phyloP scores from a whole-genome alignment of 83 land plant species.

The Diphasiastrum complanatum region DNA sequence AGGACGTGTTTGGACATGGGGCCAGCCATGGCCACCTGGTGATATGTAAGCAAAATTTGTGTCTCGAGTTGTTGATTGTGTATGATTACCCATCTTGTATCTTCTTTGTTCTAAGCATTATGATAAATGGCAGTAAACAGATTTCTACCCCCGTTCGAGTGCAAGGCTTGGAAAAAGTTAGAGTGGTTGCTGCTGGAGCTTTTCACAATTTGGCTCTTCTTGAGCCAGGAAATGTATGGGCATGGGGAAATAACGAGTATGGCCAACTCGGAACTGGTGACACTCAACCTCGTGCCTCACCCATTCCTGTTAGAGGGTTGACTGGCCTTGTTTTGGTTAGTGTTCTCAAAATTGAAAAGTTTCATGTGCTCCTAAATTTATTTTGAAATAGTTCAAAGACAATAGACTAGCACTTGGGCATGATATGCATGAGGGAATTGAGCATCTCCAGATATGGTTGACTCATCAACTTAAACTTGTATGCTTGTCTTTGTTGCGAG shows the following conservation, averaged over 20 bases:
- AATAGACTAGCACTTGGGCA: too few relatives aligned
- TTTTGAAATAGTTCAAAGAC: too few relatives aligned
- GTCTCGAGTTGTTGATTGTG: too few relatives aligned
- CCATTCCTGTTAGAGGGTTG: conserved; percentile 74
- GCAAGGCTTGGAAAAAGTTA: conserved; percentile 78
- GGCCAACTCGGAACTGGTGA: conserved; percentile 96
- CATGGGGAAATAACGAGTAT: conserved; percentile 98
- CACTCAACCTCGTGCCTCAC: conserved; percentile 85
- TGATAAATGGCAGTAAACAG: conserved; percentile 69
- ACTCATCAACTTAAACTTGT: too few relatives aligned
- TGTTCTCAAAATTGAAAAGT: too few relatives aligned
- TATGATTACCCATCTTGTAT: too few relatives aligned
- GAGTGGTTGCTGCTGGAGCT: conserved; percentile 82
- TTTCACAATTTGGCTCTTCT: conserved; percentile 85
- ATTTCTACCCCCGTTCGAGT: conserved; percentile 80
- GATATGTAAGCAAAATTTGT: conserved; percentile 93
- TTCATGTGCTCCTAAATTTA: too few relatives aligned
- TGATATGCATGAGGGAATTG: too few relatives aligned
- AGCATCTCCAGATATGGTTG: too few relatives aligned
- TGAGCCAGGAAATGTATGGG: conserved; percentile 73
- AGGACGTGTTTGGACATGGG: conserved; percentile 98
- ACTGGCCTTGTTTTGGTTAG: conserved; percentile 69
- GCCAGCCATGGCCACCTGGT: conserved; percentile 99
- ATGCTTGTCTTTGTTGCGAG: too few relatives aligned
- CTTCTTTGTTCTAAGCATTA: too few relatives aligned